Conservation (phyloP, 1,284 basidiomycete species). For the Pyrrhoderma lamaoense region DNA sequence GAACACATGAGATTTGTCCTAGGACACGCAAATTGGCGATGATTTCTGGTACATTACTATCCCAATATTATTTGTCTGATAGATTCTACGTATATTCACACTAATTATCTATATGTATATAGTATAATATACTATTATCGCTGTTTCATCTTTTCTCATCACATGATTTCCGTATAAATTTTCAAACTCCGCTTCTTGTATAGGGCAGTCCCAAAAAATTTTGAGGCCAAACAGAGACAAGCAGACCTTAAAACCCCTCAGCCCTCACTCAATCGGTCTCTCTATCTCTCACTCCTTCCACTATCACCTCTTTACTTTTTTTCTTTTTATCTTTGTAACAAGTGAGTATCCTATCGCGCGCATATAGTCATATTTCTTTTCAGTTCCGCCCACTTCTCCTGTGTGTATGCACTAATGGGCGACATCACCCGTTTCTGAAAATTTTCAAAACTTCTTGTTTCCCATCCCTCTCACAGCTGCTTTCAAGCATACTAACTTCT, state of each 20-base stretch:
- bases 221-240: too few species aligned
- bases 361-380: not conserved
- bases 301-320: slow-evolving; percentile 38
- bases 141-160: not conserved
- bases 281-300: slow-evolving; percentile 44
- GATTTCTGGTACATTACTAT: too few species aligned
- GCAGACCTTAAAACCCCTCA: slow-evolving; percentile 19
- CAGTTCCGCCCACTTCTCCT: slow-evolving; percentile 6
- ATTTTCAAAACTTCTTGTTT: slow-evolving; percentile 35
- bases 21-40: too few species aligned
- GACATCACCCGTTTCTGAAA: slow-evolving; percentile 22
- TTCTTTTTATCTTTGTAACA: slow-evolving; percentile 28
- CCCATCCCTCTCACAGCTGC: not conserved
- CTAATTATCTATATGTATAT: too few species aligned
- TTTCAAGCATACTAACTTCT: slow-evolving; percentile 21
- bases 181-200: slow-evolving; percentile 34
- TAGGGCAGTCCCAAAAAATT: too few species aligned
- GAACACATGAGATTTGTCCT: too few species aligned
- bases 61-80: too few species aligned
- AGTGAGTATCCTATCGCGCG: slow-evolving; percentile 37
- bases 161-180: slow-evolving; percentile 1
- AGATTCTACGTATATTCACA: too few species aligned
- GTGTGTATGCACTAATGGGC: slow-evolving; percentile 24
- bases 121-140: slow-evolving; percentile 1
- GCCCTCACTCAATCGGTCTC: slow-evolving; percentile 37